Conservation (phyloP, 257 asterid species). For the Rauvolfia tetraphylla region DNA sequence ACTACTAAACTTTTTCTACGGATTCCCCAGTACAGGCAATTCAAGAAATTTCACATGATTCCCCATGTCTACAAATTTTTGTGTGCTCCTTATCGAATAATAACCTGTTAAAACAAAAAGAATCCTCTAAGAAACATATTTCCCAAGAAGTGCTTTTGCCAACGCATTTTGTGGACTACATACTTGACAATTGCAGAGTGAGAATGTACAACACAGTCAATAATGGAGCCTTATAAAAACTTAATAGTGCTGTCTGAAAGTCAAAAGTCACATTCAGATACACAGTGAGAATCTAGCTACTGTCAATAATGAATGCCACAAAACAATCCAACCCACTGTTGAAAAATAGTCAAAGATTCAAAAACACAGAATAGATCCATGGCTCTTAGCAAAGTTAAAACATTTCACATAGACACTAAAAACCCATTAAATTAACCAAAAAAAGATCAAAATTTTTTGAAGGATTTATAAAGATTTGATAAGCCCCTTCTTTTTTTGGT, state of each 20-base stretch:
- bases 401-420: conserved; percentile 3
- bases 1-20: neutral
- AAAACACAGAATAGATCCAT: conserved; percentile 29
- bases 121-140: neutral
- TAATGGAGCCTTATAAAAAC: conserved; percentile 21
- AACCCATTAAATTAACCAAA: neutral
- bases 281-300: neutral
- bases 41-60: neutral
- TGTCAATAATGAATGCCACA: conserved; percentile 27
- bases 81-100: conserved; percentile 2
- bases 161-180: conserved; percentile 6
- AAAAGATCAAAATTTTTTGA: neutral
- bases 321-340: conserved; percentile 4
- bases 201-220: conserved; percentile 11
- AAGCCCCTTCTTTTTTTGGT: neutral
- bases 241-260: conserved; percentile 13
- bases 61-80: neutral
- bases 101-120: neutral
- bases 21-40: neutral
- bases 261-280: conserved; percentile 23
- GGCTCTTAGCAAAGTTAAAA: conserved; percentile 5
- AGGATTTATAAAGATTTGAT: neutral
- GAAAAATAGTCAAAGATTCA: conserved; percentile 21
- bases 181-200: conserved; percentile 4
- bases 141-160: neutral